A percentile compares a stretch with the other conserved stretches of the same genome.
Conservation (phyloP, 1,284 basidiomycete species). For the Irpex rosettiformis region DNA sequence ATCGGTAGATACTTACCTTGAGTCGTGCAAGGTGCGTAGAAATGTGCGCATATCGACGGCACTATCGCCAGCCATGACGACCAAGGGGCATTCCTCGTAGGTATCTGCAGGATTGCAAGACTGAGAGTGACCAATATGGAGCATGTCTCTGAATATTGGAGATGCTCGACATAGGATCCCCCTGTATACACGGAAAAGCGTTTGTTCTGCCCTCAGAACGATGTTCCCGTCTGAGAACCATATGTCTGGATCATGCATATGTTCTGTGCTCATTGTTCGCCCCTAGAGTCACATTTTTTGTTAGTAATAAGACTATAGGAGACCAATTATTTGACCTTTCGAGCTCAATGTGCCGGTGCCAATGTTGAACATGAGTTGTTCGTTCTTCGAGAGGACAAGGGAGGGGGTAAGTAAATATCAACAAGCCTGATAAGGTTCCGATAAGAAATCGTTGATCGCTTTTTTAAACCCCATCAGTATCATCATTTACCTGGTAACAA, state of each 20-base stretch:
- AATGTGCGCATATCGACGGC: neutral
- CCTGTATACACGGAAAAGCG: constrained; percentile 14
- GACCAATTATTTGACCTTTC: no score
- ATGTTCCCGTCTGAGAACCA: constrained; percentile 17
- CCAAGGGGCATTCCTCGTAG: neutral
- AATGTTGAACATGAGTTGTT: no score
- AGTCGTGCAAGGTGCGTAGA: neutral
- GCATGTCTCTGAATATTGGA: neutral
- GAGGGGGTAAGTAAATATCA: neutral
- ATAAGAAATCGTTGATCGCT: neutral
- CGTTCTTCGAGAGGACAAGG: no score
- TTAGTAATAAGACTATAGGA: no score
- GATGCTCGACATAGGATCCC: constrained; percentile 4
- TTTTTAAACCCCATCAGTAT: neutral
- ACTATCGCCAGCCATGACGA: neutral
- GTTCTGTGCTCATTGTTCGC: neutral
- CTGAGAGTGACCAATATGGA: neutral
- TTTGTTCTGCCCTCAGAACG: constrained; percentile 13
- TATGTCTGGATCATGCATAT: constrained; percentile 1
- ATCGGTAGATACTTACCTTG: neutral
- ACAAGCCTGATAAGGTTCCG: neutral
- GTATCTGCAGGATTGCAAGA: neutral
- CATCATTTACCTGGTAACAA: neutral
- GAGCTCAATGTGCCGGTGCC: no score
- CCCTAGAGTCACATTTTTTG: no score